Evolutionary conservation across 2,329 filamentous ascomycete genomes (phyloP).

Genomic region (Xylariomycetidae sp.): DNA sequence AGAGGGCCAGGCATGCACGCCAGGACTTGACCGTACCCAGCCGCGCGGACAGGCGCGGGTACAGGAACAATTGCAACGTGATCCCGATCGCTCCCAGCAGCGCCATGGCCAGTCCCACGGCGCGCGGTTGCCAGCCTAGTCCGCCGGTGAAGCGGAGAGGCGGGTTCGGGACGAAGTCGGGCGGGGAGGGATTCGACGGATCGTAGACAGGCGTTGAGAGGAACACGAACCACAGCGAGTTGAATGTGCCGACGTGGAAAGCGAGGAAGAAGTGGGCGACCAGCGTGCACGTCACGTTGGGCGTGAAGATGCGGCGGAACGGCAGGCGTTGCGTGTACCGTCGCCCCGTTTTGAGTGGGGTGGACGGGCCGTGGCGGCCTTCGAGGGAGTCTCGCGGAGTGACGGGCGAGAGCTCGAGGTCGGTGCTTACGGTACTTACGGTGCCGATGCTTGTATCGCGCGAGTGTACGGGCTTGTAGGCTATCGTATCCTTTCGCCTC

Average conservation of each 20-base stretch:
- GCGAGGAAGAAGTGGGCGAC: conserved; percentile 63
- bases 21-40: conserved; percentile 65
- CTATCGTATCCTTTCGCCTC: conserved; percentile 13
- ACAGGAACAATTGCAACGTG: conserved; percentile 63
- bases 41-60: conserved; percentile 59
- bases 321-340: conserved; percentile 43
- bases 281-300: conserved; percentile 48
- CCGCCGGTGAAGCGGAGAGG: conserved; percentile 67
- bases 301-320: conserved; percentile 50
- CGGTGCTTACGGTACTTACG: conserved; percentile 2
- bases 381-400: conserved; percentile 14
- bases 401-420: conserved; percentile 26
- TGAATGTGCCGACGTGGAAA: conserved; percentile 70
- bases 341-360: conserved; percentile 12
- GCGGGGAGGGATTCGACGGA: conserved; percentile 27
- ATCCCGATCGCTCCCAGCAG: conserved; percentile 74
- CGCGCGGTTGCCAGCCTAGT: conserved; percentile 63
- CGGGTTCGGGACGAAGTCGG: conserved; percentile 30
- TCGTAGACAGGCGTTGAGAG: conserved; percentile 63
- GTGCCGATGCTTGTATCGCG: conserved; percentile 21
- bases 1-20: conserved; percentile 62
- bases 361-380: conserved; percentile 4
- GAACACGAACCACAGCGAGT: conserved; percentile 70
- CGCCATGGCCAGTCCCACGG: conserved; percentile 72
- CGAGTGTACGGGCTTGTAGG: conserved; percentile 30